phyloP scores from a whole-genome alignment of 805 yeast genomes.

The Lachancea sp. region DNA sequence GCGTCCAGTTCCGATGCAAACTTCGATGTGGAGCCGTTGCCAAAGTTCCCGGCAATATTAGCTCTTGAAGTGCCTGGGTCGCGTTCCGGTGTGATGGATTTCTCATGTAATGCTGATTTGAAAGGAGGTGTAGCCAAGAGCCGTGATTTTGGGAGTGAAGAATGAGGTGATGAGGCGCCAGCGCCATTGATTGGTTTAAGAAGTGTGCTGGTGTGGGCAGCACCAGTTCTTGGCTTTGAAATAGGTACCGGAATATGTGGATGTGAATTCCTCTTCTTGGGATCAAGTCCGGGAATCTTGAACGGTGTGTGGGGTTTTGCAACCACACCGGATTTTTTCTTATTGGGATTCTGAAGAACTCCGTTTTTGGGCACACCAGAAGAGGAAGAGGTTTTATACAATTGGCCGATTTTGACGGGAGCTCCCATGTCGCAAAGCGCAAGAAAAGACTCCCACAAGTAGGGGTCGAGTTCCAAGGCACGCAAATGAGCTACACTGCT shows the following conservation, averaged over 20 bases:
- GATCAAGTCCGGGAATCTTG: conserved; percentile 13
- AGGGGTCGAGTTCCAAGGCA: conserved; percentile 71
- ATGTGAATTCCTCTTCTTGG: conserved; percentile 2
- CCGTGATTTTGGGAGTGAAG: conserved; percentile 12
- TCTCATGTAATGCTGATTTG: conserved; percentile 14
- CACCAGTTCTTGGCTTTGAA: conserved; percentile 3
- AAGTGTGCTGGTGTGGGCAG: conserved; percentile 7
- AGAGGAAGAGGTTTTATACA: background rate
- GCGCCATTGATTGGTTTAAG: conserved; percentile 7
- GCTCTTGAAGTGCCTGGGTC: background rate
- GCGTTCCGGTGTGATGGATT: conserved; percentile 6
- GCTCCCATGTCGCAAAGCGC: conserved; percentile 69
- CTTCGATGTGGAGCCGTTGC: background rate
- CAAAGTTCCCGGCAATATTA: background rate
- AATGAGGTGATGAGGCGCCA: conserved; percentile 3
- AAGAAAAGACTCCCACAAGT: conserved; percentile 79
- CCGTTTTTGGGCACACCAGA: background rate
- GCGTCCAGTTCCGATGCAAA: conserved; percentile 16
- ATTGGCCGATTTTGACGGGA: conserved; percentile 14
- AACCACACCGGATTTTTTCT: background rate
- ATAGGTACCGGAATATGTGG: background rate
- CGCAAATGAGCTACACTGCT: conserved; percentile 62
- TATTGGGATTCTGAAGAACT: background rate
- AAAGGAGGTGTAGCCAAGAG: conserved; percentile 26
- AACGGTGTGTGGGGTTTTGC: conserved; percentile 11